phyloP scores from a whole-genome alignment of 1,284 basidiomycete species.

The Exsudoporus floridanus region DNA sequence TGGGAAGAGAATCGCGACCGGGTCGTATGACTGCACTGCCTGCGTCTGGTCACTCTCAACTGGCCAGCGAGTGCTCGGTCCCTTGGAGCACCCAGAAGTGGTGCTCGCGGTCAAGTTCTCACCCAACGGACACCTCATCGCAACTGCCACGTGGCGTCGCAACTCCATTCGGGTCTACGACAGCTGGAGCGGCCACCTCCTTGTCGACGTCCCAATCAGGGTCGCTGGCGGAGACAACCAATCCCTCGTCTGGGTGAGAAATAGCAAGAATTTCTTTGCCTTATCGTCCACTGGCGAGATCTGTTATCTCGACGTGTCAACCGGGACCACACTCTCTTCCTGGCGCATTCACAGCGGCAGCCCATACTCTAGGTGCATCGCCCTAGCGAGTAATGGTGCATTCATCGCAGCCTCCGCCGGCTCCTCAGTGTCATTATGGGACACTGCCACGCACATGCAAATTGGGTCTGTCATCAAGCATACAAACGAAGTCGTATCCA shows the following conservation, averaged over 20 bases:
- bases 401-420: not conserved
- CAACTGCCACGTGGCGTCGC: not conserved
- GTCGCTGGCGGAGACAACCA: not conserved
- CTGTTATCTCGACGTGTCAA: not conserved
- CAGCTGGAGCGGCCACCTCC: not conserved
- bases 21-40: not conserved
- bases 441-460: not conserved
- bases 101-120: slow-evolving; percentile 2
- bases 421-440: not conserved
- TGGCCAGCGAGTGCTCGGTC: not conserved
- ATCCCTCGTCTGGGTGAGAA: not conserved
- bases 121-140: not conserved
- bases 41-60: not conserved
- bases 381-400: not conserved
- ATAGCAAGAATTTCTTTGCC: not conserved
- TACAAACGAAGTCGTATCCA: fast-evolving
- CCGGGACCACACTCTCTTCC: not conserved
- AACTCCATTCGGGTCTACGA: not conserved
- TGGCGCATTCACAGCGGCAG: not conserved
- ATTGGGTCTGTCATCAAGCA: not conserved
- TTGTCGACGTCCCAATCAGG: not conserved
- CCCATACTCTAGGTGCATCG: not conserved
- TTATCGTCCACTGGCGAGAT: not conserved
- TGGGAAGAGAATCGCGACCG: not conserved
- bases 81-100: not conserved